Base-by-base conservation (phyloP, 352 stramenopile species). In the Pelagophyceae sp. region DNA sequence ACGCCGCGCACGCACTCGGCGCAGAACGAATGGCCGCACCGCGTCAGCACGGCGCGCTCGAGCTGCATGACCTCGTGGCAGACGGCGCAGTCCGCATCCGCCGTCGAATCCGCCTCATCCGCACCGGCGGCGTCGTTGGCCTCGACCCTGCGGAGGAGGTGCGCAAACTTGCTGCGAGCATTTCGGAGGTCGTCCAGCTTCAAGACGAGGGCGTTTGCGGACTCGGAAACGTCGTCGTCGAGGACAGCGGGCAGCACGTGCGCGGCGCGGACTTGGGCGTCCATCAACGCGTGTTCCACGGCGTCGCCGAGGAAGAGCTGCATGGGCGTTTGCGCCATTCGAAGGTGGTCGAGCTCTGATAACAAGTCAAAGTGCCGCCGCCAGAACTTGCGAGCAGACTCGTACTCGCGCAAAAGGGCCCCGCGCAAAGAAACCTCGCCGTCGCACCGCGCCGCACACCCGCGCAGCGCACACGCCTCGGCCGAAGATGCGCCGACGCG, bases 291-390 rank as follows among this genome's bases (percentile, higher is more conserved):
- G 54, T 31, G 25, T 6, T 63, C 54, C 40, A 54, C 40, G 40
- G 40, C 40, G 2, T 63, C 54, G 54, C 29, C 54, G 54, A 15
- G 20, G 5, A 32, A 37, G 11, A 80, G 72, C 45, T 50, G 33
- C 40, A 40, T 27, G 31, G 3, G n/a, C 15, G 20, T 29, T 17
- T 32, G 37, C 35, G 78, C 83, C 51, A 84, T 67, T 60, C 82
- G 81, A 58, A 88, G 37, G 79, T 84, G 76, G 80, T 87, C 79
- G 70, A 88, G 79, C 74, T 81, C 83, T 72, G 80, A 84, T 37
- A 88, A 79, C 45, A 85, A 79, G 76, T 83, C 82, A 76, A 85
- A 80, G 74, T 82, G 78, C 78, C 88, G 67, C 72, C 81, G 78
- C 84, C 84, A 88, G 31, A 80, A 65, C 40, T 60, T 54, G 38